Base-by-base conservation (phyloP, 75 land plant species). In the Sequoia sempervirens region DNA sequence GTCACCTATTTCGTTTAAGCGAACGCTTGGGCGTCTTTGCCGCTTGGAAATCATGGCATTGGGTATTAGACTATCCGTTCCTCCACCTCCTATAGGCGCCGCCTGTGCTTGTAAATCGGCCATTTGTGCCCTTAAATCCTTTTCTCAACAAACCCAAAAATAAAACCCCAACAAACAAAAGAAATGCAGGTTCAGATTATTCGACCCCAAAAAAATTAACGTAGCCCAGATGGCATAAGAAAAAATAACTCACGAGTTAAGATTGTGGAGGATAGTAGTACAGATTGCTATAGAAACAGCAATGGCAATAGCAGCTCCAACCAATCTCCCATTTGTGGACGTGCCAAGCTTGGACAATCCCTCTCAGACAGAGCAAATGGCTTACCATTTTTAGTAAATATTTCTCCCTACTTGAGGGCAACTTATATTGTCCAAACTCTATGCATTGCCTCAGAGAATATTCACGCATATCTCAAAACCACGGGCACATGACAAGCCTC, bases 21-120 rank as follows among this genome's bases (percentile, higher is more conserved):
- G 86, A 81, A 95, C 96, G 54, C 93, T 95, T 34, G 96, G 96
- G 23, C 95, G 89, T 61, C 96, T 88, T 82, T 89, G 95, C 40
- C 95, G 86, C 90, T 94, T 94, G 2, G 88, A 46, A 69, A 37
- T 58, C 64, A 58, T 84, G n/a, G 83, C 43, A 47, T 70, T 53
- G 47, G 83, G 47, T 41, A 82, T 69, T 41, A 82, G 8, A 82
- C 43, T 43, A 38, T 52, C 83, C 36, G 82, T 53, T 28, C 14
- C 47, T 0, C 80, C 80, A 46, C 50, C 80, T 7, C 50, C n/a
- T 7, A 47, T 46, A 26, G 50, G 80, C 14, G 28, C 80, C 20
- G 40, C 82, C 61, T 18, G 15, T 17, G 82, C 58, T 53, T 80
- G 82, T 52, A 53, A 80, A 80, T 80, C 82, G 38, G 61, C 82